Evolutionary conservation across 345 rosid genomes (phyloP).

Genomic region (Psidium guajava): DNA sequence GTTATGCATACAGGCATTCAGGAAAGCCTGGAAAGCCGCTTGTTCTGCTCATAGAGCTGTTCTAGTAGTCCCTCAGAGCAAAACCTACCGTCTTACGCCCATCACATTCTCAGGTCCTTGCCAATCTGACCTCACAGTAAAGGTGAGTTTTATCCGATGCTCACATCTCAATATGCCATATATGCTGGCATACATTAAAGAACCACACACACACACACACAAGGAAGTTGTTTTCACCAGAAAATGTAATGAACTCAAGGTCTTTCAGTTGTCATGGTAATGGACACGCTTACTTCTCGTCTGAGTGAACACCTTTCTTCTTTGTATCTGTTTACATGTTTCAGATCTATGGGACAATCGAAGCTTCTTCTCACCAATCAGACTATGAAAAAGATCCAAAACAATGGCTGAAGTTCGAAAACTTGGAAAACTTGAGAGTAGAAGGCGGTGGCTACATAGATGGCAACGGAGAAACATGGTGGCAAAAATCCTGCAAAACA

Average conservation of each 20-base stretch:
- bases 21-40: conserved; percentile 40
- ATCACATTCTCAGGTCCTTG: conserved; percentile 15
- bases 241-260: neutral
- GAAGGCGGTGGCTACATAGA: conserved; percentile 75
- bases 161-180: neutral
- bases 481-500: conserved; percentile 79
- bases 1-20: conserved; percentile 33
- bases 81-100: neutral
- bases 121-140: neutral
- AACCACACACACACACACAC: neutral
- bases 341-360: conserved; percentile 62
- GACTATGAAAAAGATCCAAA: conserved; percentile 33
- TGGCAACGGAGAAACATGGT: conserved; percentile 77
- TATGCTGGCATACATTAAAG: neutral
- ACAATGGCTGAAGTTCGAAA: conserved; percentile 50
- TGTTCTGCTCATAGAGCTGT: conserved; percentile 5
- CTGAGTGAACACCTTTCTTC: neutral
- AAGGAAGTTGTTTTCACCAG: neutral
- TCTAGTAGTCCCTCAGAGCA: conserved; percentile 1
- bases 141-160: neutral
- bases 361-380: conserved; percentile 31
- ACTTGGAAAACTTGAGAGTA: conserved; percentile 40
- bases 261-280: neutral
- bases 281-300: neutral
- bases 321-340: neutral